Base-by-base conservation (phyloP, 1,284 basidiomycete genomes). In the Leucoagaricus sp. region DNA sequence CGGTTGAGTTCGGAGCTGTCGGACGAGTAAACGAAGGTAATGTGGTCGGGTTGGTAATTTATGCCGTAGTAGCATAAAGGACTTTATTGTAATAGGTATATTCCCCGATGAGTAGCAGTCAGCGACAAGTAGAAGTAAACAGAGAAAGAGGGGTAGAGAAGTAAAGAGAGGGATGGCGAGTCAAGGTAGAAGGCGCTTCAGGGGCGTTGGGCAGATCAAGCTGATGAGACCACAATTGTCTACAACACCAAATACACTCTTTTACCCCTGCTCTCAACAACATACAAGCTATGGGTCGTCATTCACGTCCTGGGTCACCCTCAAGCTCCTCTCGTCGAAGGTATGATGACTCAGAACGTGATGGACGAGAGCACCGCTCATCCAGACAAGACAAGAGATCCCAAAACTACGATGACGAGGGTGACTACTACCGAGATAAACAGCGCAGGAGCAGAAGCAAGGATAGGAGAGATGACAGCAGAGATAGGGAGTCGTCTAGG, bases 261-360 rank as follows among this genome's bases (percentile, higher is more conserved):
- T 36, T 34, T 12, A 53, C 26, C 15, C 3, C 8, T 42, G 45
- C 51, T 51, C 38, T 52, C 47, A 33, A 48, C 34, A 41, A 58
- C 42, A 55, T 50, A 25, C 34, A 26, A 15, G 45, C 19, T 31
- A 74, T 74, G 71, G 67, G 60, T 42, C 63, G 64, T 54, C 28
- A 54, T 40, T 54, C 53, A n/a, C 53, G 36, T 41, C 45, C 44
- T 19, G 26, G 65, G 62, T 69, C 75, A 58, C 78, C 76, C 53
- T 87, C 85, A 49, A 72, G 70, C n/a, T 83, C 77, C 42, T 79
- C 78, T 55, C 69, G 69, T 52, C 69, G 73, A 63, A 74, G 73
- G 62, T 72, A 78, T 60, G 69, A 78, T 59, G 70, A 72, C 42
- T 67, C 67, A 58, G 68, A 69, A 44, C 66, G 64, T 57, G 68